A percentile compares a stretch with the other conserved stretches of the same genome.
These are phyloP conservation scores for Picea sitchensis DNA, from an alignment of 75 land plant genomes.

Conservation along the genomic window DNA sequence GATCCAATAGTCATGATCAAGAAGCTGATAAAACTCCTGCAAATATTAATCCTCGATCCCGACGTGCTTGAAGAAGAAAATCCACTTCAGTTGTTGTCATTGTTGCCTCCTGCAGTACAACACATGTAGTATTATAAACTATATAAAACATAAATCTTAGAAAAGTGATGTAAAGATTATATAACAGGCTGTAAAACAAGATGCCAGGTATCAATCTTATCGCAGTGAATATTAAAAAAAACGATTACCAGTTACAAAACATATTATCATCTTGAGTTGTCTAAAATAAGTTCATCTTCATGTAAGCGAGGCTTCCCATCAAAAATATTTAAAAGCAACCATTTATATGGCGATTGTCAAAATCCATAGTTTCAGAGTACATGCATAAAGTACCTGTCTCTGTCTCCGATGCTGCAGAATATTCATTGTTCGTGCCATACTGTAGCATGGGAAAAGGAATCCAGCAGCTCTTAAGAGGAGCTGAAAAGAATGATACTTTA, in stretches of 20 bases:
- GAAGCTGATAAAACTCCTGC: constrained; percentile 12
- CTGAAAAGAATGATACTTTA: constrained; percentile 11
- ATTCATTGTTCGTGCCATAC: constrained; percentile 37
- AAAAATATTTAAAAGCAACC: too few relatives aligned
- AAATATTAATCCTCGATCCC: constrained; percentile 42
- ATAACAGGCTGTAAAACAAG: too few relatives aligned
- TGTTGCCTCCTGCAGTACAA: constrained; percentile 48
- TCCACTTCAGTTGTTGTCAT: constrained; percentile 70
- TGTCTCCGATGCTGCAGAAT: constrained; percentile 31
- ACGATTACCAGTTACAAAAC: too few relatives aligned
- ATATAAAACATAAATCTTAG: too few relatives aligned
- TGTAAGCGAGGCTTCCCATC: too few relatives aligned
- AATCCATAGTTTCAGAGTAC: background rate
- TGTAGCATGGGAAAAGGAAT: constrained; percentile 39
- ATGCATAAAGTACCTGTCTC: constrained; percentile 21
- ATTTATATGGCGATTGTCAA: too few relatives aligned
- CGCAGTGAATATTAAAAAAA: too few relatives aligned
- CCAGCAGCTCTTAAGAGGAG: constrained; percentile 39
- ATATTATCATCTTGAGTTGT: too few relatives aligned
- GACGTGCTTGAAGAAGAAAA: constrained; percentile 52
- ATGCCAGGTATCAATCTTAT: too few relatives aligned
- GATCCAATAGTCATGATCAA: background rate
- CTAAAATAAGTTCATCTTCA: too few relatives aligned
- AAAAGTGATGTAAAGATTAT: too few relatives aligned
- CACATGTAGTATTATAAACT: too few relatives aligned